Conservation (phyloP, 2,329 filamentous ascomycete species). For the Metarhizium guizhouense region DNA sequence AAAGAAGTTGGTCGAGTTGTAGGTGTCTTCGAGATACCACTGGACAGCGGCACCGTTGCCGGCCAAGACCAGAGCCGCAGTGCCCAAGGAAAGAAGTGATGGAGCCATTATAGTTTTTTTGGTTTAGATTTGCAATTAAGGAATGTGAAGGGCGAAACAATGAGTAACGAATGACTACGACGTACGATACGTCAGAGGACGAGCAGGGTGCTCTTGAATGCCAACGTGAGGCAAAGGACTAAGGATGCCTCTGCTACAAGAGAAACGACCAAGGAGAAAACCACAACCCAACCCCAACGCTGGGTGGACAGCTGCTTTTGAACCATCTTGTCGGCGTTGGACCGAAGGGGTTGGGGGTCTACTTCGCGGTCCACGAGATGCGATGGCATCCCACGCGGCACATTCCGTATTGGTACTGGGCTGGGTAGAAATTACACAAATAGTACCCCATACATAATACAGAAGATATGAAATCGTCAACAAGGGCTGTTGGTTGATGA, state of each 20-base stretch:
- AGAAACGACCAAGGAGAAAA: too few relatives aligned
- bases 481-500: too few relatives aligned
- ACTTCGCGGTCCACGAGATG: too few relatives aligned
- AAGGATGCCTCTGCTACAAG: neutral
- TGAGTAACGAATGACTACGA: constrained; percentile 29
- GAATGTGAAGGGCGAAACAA: constrained; percentile 11
- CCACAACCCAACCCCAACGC: too few relatives aligned
- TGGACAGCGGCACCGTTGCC: constrained; percentile 22
- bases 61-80: constrained; percentile 27
- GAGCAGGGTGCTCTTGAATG: constrained; percentile 17
- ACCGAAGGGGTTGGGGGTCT: too few relatives aligned
- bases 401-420: too few relatives aligned
- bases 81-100: constrained; percentile 29
- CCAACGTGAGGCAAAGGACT: neutral
- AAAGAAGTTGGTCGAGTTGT: constrained; percentile 36
- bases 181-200: constrained; percentile 35
- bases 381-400: too few relatives aligned
- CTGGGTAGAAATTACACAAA: too few relatives aligned
- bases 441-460: too few relatives aligned
- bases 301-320: too few relatives aligned
- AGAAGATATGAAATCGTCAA: too few relatives aligned
- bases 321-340: too few relatives aligned
- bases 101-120: constrained; percentile 24
- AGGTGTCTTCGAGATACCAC: constrained; percentile 31
- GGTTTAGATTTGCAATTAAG: constrained; percentile 13